Evolutionary conservation across 345 rosid genomes (phyloP).

Genomic region (Aurinia saxatilis): DNA sequence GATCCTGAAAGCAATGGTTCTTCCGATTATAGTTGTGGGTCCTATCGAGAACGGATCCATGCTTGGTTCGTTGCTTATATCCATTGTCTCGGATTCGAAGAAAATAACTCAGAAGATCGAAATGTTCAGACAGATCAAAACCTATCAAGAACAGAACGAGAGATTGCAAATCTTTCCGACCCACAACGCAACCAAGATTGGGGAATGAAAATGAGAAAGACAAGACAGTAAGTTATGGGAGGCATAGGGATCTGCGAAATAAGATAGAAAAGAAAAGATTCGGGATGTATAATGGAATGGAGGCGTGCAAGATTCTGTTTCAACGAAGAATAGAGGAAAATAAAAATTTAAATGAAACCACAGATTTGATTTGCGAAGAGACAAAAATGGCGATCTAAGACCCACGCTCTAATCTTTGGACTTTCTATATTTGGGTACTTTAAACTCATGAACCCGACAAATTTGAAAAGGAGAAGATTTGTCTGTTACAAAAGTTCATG

Average conservation of each 20-base stretch:
- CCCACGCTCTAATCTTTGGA: constrained; percentile 5
- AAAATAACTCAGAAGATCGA: neutral
- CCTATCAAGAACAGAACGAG: neutral
- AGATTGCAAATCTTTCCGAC: neutral
- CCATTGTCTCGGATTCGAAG: constrained; percentile 42
- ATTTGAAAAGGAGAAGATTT: neutral
- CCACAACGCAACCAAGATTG: neutral
- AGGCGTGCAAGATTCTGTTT: neutral
- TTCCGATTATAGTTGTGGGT: constrained; percentile 72
- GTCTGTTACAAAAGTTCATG: neutral
- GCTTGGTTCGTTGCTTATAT: constrained; percentile 80
- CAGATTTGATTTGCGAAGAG: constrained; percentile 13
- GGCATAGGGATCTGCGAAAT: constrained; percentile 5
- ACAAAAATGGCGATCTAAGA: constrained; percentile 15
- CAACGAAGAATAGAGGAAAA: constrained; percentile 1
- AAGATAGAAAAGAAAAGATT: neutral
- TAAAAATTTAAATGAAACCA: neutral
- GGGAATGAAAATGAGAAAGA: constrained; percentile 2
- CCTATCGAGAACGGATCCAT: constrained; percentile 77
- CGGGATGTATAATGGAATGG: neutral
- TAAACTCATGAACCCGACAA: constrained; percentile 3
- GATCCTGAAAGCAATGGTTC: constrained; percentile 72
- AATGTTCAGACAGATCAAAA: neutral
- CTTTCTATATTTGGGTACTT: constrained; percentile 21
- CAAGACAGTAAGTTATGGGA: neutral